phyloP scores from a whole-genome alignment of 768 basidiomycete genomes.

The Mycena belliarum region DNA sequence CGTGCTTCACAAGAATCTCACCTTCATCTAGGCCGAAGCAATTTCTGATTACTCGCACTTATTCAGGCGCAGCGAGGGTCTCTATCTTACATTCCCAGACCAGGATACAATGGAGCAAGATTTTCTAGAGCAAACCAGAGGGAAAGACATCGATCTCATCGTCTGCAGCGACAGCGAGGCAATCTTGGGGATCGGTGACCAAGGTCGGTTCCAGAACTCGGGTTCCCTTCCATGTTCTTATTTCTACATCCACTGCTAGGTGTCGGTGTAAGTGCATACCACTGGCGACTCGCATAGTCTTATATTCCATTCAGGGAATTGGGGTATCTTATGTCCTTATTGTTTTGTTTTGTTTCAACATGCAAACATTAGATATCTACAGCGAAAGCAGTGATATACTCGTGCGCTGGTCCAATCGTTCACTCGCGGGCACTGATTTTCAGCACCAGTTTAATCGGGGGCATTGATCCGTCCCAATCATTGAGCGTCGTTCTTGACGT shows the following conservation, averaged over 20 bases:
- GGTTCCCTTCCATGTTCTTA: not conserved
- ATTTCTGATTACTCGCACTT: conserved; percentile 84
- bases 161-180: conserved; percentile 86
- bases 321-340: conserved; percentile 5
- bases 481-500: conserved; percentile 71
- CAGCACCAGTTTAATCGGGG: conserved; percentile 54
- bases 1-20: not conserved
- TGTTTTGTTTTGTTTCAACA: not conserved
- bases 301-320: conserved; percentile 7
- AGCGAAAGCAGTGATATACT: conserved; percentile 79
- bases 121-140: conserved; percentile 66
- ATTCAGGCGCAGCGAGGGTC: conserved; percentile 76
- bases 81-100: conserved; percentile 66
- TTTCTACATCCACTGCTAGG: conserved; percentile 58
- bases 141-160: conserved; percentile 69
- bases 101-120: conserved; percentile 73
- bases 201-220: conserved; percentile 35
- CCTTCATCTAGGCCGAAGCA: conserved; percentile 64
- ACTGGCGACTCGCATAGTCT: conserved; percentile 11
- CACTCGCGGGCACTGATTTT: conserved; percentile 44
- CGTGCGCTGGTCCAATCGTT: conserved; percentile 35
- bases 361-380: conserved; percentile 55
- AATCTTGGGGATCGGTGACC: conserved; percentile 71
- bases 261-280: conserved; percentile 53
- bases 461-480: conserved; percentile 61